Evolutionary conservation across 202 grass and related monocot species (phyloP).

Genomic region (Setaria viridis): DNA sequence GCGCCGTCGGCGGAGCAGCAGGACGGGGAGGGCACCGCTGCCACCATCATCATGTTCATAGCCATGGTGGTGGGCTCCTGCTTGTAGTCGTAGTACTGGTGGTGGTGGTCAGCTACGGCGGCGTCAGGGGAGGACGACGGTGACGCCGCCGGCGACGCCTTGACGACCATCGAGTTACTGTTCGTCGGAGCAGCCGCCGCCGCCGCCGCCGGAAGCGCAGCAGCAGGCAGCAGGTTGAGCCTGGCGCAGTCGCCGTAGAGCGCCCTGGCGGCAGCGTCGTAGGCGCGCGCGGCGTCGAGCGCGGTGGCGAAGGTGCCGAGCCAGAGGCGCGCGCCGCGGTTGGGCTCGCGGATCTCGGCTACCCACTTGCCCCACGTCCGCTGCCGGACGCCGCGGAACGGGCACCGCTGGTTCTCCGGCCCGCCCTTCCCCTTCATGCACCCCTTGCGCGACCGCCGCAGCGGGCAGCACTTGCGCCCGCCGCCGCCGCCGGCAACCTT

Average conservation of each 20-base stretch:
- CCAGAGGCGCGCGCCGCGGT: conserved; percentile 92
- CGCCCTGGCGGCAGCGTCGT: conserved; percentile 66
- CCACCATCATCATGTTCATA: neutral
- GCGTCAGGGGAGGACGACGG: neutral
- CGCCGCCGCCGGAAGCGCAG: no score
- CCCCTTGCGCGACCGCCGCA: conserved; percentile 80
- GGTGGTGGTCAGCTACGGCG: neutral
- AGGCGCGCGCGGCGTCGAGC: conserved; percentile 73
- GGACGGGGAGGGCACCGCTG: neutral
- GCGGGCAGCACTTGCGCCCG: conserved; percentile 66
- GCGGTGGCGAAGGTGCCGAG: conserved; percentile 83
- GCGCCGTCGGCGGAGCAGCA: conserved; percentile 11
- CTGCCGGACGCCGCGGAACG: conserved; percentile 86
- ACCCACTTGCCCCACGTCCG: conserved; percentile 99
- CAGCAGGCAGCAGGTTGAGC: conserved; percentile 51
- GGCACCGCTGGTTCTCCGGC: conserved; percentile 87
- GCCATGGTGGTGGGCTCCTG: neutral
- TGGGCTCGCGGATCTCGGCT: conserved; percentile 97
- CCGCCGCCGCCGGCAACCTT: neutral
- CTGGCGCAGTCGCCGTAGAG: conserved; percentile 85
- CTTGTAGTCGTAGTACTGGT: neutral
- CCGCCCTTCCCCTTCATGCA: conserved; percentile 99
- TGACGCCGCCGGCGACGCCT: neutral
- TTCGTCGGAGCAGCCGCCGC: no score
- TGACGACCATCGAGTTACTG: neutral